Percentiles rank a stretch among this genome's conserved stretches.
Conservation (phyloP, 2,329 filamentous ascomycete genomes). For the Nannizziopsis barbatae region DNA sequence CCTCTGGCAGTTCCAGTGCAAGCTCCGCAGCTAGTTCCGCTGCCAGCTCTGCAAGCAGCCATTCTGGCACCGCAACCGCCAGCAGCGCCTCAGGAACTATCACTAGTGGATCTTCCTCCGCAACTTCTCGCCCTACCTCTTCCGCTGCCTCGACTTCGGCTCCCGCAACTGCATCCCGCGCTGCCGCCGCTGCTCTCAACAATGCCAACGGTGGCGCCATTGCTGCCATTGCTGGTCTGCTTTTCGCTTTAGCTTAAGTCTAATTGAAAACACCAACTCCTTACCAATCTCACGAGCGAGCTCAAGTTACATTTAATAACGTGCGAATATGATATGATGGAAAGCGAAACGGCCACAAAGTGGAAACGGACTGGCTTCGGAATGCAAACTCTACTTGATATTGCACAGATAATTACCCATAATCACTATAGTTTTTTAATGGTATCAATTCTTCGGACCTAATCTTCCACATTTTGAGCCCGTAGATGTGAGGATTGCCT, state of each 20-base stretch:
- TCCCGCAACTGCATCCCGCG: neutral
- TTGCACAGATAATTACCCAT: neutral
- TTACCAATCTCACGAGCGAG: neutral
- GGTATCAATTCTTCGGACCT: no score
- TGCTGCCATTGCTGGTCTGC: conserved; percentile 12
- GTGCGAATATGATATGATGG: neutral
- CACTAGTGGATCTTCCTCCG: conserved; percentile 19
- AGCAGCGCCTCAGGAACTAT: conserved; percentile 6
- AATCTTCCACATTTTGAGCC: no score
- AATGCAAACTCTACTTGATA: neutral
- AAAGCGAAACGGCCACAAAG: no score
- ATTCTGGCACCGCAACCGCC: conserved; percentile 13
- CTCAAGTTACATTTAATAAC: neutral
- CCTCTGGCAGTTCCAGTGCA: conserved; percentile 4
- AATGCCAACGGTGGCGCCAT: conserved; percentile 15
- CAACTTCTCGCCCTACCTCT: conserved; percentile 16
- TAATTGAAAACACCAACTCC: neutral
- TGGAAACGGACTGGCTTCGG: no score
- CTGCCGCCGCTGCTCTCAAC: conserved; percentile 15
- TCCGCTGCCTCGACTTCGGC: conserved; percentile 7
- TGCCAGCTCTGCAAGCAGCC: conserved; percentile 13
- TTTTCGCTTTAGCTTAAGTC: conserved; percentile 11
- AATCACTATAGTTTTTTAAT: no score
- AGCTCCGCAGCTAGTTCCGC: conserved; percentile 9
- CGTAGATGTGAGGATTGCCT: no score